These are phyloP conservation scores for Populus deltoides DNA, from an alignment of 345 rosid genomes.

Conservation along the genomic window DNA sequence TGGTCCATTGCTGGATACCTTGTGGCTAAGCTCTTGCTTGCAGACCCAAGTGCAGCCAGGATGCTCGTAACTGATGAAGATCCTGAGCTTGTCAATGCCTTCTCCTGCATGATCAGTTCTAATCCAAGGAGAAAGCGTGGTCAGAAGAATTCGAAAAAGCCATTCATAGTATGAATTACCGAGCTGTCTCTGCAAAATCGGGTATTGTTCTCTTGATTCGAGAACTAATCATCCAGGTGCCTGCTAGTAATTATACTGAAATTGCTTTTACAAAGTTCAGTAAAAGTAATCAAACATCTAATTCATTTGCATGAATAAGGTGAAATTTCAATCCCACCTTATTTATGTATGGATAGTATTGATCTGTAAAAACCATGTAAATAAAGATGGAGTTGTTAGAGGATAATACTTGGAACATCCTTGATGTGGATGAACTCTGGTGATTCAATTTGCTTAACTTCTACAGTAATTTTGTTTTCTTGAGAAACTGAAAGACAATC, in stretches of 20 bases:
- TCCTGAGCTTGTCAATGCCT: slow-evolving; percentile 44
- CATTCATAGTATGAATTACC: slow-evolving; percentile 41
- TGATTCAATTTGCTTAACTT: not conserved
- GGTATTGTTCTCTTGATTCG: slow-evolving; percentile 6
- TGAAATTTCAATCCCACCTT: not conserved
- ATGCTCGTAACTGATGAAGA: slow-evolving; percentile 49
- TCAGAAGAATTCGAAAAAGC: slow-evolving; percentile 32
- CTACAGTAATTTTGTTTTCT: not conserved
- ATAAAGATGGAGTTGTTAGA: not conserved
- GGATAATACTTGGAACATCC: not conserved
- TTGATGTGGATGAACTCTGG: not conserved
- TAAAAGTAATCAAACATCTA: not conserved
- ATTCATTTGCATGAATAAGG: slow-evolving; percentile 8
- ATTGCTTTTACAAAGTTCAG: not conserved
- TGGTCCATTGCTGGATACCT: slow-evolving; percentile 59
- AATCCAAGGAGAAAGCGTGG: slow-evolving; percentile 55
- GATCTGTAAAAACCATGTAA: not conserved
- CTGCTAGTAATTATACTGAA: not conserved
- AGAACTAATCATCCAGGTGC: not conserved
- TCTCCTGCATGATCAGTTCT: slow-evolving; percentile 52
- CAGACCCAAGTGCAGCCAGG: slow-evolving; percentile 40
- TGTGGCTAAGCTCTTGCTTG: slow-evolving; percentile 48
- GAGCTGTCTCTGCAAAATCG: not conserved
- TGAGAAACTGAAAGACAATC: not conserved
- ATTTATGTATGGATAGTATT: not conserved